Conservation (phyloP, 257 asterid genomes). For the Nemophila menziesii region DNA sequence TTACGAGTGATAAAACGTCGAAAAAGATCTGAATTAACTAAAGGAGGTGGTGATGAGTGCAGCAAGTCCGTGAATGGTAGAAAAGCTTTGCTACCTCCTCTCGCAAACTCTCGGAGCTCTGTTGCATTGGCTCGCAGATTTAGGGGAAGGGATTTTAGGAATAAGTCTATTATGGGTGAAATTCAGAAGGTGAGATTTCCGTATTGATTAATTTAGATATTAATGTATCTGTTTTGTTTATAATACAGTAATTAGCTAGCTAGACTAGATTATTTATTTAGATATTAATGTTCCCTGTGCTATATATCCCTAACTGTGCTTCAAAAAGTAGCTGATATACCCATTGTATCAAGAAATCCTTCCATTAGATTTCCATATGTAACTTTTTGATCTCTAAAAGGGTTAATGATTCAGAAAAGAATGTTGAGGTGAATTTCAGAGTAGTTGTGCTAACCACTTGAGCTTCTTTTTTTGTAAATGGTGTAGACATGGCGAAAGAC, state of each 20-base stretch:
- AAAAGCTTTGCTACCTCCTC: conserved; percentile 47
- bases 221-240: background rate
- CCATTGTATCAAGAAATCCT: too few relatives aligned
- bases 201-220: background rate
- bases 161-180: conserved; percentile 40
- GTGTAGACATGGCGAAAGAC: conserved; percentile 72
- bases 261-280: background rate
- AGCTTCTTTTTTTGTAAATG: background rate
- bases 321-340: too few relatives aligned
- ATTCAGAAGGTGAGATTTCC: conserved; percentile 51
- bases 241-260: background rate
- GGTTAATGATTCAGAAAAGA: background rate
- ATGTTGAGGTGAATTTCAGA: background rate
- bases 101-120: conserved; percentile 24
- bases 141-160: conserved; percentile 47
- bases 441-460: background rate
- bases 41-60: conserved; percentile 16
- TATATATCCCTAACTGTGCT: too few relatives aligned
- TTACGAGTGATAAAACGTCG: too few relatives aligned
- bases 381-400: too few relatives aligned
- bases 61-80: conserved; percentile 12
- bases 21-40: background rate
- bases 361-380: too few relatives aligned
- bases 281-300: too few relatives aligned
- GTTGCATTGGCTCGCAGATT: conserved; percentile 26